Base-by-base conservation (phyloP, 768 basidiomycete genomes). In the Tulasnella sp. region DNA sequence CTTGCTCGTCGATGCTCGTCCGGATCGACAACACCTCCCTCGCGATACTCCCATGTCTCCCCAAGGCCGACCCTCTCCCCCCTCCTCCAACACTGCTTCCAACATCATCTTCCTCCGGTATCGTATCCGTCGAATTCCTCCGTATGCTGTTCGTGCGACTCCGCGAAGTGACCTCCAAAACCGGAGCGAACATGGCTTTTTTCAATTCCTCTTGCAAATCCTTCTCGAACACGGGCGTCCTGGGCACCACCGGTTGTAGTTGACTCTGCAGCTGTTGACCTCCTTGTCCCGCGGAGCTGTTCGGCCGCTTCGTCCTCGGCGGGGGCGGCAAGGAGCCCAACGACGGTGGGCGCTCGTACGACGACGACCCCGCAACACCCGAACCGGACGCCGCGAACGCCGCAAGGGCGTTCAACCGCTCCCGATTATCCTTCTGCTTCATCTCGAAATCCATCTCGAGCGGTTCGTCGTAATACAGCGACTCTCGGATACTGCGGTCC, bases 171-270 rank as follows among this genome's bases (percentile, higher is more conserved):
- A 37, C 38, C 1, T 71, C 69, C 69, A 71, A 25, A 31, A 71
- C 38, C 12, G 69, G 69, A 4, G 69, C 69, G 42, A 73, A 73
- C 40, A 73, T 73, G 42, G 52, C 72, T 17, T 73, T 42, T 40
- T 73, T 42, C 72, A 73, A n/a, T 42, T 73, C 72, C 17, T 73
- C 72, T 54, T 73, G 72, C 40, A 73, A 34, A 22, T 36, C 34
- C 49, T 73, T 45, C 49, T 73, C 72, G 36, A 73, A 37, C 37
- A 52, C 49, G 6, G 72, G 72, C 36, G 42, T 45, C 39, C 72
- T 42, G 17, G 72, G 72, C 31, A 25, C 14, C 8, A 22, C 42
- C 36, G 15, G 71, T 25, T 39, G 52, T 2, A 31, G 38, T 31
- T 39, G 36, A 36, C 9, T n/a, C 25, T 39, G 38, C 67, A n/a